Percentiles rank a stretch among this genome's conserved stretches.
Evolutionary conservation across 352 stramenopile species (phyloP).

Genomic region (Phytophthora hybrid): DNA sequence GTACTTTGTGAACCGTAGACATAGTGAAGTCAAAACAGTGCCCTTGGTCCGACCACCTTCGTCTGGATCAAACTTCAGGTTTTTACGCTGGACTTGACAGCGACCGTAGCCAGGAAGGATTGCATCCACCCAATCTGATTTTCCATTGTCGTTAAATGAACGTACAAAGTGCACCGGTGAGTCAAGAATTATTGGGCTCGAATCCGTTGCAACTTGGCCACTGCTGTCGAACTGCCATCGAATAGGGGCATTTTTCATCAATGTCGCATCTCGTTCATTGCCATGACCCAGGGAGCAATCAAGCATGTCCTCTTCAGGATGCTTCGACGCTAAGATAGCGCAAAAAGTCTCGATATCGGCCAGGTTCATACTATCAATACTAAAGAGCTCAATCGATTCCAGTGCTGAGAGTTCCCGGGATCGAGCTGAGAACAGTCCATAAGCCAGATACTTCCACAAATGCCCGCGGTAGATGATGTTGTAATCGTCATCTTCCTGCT

Average conservation of each 20-base stretch:
- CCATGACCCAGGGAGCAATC: background rate
- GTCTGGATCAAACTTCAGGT: background rate
- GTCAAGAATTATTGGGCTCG: background rate
- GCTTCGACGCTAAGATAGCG: background rate
- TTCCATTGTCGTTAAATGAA: background rate
- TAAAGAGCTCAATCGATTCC: background rate
- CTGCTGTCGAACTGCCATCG: background rate
- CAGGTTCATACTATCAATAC: background rate
- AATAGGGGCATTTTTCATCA: background rate
- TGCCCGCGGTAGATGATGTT: background rate
- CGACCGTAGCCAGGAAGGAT: background rate
- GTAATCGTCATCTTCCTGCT: background rate
- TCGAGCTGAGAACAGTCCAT: background rate
- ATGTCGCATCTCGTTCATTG: background rate
- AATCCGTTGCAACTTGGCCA: background rate
- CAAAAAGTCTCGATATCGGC: background rate
- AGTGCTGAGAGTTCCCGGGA: background rate
- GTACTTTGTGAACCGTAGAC: background rate
- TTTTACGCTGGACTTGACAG: background rate
- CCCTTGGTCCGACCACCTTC: background rate
- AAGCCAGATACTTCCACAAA: constrained; percentile 1
- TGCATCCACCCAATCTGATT: background rate
- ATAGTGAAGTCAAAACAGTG: background rate
- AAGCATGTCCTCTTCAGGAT: background rate
- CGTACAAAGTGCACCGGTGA: background rate